These are phyloP conservation scores for Paracoccidioides brasiliensis DNA, from an alignment of 2,329 filamentous ascomycete genomes.

Conservation along the genomic window DNA sequence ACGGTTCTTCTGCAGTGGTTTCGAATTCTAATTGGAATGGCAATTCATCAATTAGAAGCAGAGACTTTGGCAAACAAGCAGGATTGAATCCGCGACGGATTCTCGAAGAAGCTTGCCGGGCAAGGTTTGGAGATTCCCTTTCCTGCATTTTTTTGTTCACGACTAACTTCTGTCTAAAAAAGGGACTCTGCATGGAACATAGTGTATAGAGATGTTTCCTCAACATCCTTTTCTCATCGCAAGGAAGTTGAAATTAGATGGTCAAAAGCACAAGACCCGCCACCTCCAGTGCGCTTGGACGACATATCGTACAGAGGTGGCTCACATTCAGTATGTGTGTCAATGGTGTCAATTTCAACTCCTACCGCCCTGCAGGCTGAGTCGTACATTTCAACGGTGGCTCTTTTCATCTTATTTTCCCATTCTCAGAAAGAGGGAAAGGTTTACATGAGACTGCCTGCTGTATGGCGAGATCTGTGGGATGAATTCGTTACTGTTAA, in stretches of 20 bases:
- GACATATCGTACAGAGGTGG: slow-evolving; percentile 33
- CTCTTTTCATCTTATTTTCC: slow-evolving; percentile 68
- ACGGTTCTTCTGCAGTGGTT: slow-evolving; percentile 29
- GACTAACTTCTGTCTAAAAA: slow-evolving; percentile 6
- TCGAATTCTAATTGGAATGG: slow-evolving; percentile 25
- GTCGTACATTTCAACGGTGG: slow-evolving; percentile 67
- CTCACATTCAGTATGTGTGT: slow-evolving; percentile 44
- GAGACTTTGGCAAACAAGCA: slow-evolving; percentile 73
- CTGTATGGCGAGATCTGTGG: slow-evolving; percentile 76
- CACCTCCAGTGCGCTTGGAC: slow-evolving; percentile 31
- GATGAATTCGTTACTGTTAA: slow-evolving; percentile 59
- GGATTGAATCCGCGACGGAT: slow-evolving; percentile 64
- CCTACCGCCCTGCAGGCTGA: slow-evolving; percentile 72
- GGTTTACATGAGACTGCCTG: slow-evolving; percentile 61
- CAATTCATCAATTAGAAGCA: slow-evolving; percentile 40
- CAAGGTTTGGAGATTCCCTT: slow-evolving; percentile 41
- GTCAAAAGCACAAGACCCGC: slow-evolving; percentile 56
- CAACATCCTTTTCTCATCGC: slow-evolving; percentile 60
- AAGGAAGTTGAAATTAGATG: slow-evolving; percentile 64
- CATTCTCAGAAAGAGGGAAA: slow-evolving; percentile 77
- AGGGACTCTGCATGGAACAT: slow-evolving; percentile 61
- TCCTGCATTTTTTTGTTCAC: neutral
- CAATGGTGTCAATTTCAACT: slow-evolving; percentile 62
- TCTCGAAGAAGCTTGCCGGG: slow-evolving; percentile 76
- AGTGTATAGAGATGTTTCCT: slow-evolving; percentile 55